Conservation (phyloP, 164 flowering plant genomes). For the Vitis amurensis region DNA sequence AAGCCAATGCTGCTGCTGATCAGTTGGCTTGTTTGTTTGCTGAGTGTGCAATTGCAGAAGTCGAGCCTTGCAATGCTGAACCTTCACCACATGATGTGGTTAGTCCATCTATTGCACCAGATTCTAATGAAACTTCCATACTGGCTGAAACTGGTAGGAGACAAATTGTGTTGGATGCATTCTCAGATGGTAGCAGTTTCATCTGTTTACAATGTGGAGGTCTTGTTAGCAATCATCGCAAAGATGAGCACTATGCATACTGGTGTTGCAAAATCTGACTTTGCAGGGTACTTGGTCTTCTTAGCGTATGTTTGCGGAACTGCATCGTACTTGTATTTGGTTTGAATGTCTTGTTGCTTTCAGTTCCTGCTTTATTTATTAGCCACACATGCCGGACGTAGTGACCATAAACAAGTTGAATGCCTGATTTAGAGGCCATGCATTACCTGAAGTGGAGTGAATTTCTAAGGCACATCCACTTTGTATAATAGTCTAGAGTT, state of each 20-base stretch:
- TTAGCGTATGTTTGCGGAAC: too few species aligned
- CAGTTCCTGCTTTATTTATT: not conserved
- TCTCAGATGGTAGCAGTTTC: slow-evolving; percentile 95
- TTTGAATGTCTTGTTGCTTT: not conserved
- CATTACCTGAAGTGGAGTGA: not conserved
- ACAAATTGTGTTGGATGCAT: slow-evolving; percentile 86
- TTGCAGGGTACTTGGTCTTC: not conserved
- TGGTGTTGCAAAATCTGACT: slow-evolving; percentile 68
- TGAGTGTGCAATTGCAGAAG: slow-evolving; percentile 96
- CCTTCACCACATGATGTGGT: slow-evolving; percentile 15
- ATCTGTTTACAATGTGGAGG: slow-evolving; percentile 94
- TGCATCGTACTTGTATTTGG: not conserved
- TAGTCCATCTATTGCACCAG: slow-evolving; percentile 26
- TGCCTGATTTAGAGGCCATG: not conserved
- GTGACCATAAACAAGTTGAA: not conserved
- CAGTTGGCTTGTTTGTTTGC: slow-evolving; percentile 92
- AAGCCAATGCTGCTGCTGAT: slow-evolving; percentile 64
- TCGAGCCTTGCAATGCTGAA: slow-evolving; percentile 40
- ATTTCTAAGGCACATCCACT: not conserved
- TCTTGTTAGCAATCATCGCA: slow-evolving; percentile 83
- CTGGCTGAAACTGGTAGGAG: slow-evolving; percentile 81
- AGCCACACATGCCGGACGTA: not conserved
- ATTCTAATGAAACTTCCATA: slow-evolving; percentile 58
- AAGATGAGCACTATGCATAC: slow-evolving; percentile 81
- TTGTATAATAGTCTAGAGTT: not conserved